A percentile compares a stretch with the other conserved stretches of the same genome.
phyloP scores from a whole-genome alignment of 306 rosid species.

The Sesbania bispinosa region DNA sequence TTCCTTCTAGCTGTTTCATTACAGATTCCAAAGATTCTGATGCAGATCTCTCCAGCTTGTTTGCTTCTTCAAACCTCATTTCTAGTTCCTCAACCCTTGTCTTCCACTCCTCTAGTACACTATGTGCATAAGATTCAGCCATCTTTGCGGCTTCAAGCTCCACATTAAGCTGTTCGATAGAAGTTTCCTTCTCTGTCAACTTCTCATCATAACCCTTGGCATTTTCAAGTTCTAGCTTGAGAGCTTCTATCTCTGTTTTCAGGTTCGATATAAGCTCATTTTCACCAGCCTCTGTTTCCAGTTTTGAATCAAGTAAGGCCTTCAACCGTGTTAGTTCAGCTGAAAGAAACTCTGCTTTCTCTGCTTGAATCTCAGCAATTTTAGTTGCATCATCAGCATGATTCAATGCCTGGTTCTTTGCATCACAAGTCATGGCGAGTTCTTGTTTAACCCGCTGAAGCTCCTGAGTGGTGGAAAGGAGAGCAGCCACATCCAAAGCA shows the following conservation, averaged over 20 bases:
- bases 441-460: constrained; percentile 84
- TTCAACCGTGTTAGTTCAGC: constrained; percentile 65
- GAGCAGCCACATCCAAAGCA: constrained; percentile 70
- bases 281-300: constrained; percentile 58
- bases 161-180: constrained; percentile 71
- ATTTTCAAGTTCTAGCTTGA: constrained; percentile 62
- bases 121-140: constrained; percentile 75
- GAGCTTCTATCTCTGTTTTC: constrained; percentile 55
- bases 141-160: constrained; percentile 88
- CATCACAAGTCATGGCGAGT: constrained; percentile 68
- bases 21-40: constrained; percentile 81
- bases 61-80: constrained; percentile 51
- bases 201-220: constrained; percentile 50
- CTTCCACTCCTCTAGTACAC: constrained; percentile 74
- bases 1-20: constrained; percentile 83
- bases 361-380: constrained; percentile 81
- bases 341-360: constrained; percentile 69
- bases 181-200: constrained; percentile 57
- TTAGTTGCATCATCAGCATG: constrained; percentile 90
- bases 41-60: constrained; percentile 79
- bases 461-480: constrained; percentile 76
- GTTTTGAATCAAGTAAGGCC: constrained; percentile 64
- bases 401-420: constrained; percentile 80
- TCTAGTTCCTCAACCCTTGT: constrained; percentile 68
- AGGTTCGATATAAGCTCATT: constrained; percentile 52